These are phyloP conservation scores for Xanthoceras sorbifolium DNA, from an alignment of 345 rosid genomes.

Conservation along the genomic window DNA sequence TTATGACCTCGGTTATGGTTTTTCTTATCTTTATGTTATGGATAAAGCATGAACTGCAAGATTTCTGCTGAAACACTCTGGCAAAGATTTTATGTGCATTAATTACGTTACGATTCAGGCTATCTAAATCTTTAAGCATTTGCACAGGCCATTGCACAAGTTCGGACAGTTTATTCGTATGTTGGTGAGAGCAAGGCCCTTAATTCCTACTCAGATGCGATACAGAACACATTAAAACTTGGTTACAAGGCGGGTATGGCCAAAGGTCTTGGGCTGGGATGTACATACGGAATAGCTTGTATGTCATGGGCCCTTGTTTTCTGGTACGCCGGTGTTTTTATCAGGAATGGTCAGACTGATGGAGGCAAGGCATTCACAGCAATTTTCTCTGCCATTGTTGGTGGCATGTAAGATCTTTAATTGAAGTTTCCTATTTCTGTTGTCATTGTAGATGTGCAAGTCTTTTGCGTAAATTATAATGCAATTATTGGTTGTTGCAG, in stretches of 20 bases:
- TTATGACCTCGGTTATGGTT: background rate
- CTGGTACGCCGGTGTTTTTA: constrained; percentile 99
- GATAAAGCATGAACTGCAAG: background rate
- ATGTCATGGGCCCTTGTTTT: constrained; percentile 99
- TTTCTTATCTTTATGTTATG: background rate
- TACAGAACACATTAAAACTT: constrained; percentile 91
- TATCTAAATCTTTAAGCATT: constrained; percentile 10
- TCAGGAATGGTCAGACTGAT: constrained; percentile 87
- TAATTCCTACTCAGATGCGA: constrained; percentile 85
- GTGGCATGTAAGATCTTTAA: constrained; percentile 81
- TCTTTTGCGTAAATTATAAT: background rate
- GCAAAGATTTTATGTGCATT: too few relatives aligned
- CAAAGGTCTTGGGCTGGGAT: constrained; percentile 97
- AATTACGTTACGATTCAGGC: background rate
- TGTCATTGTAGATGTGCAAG: background rate
- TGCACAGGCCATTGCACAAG: constrained; percentile 91
- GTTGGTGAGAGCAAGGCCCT: constrained; percentile 98
- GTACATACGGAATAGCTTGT: constrained; percentile 98
- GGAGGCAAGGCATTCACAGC: constrained; percentile 99
- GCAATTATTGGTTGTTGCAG: constrained; percentile 44
- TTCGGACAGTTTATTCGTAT: constrained; percentile 90
- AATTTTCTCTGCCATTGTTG: constrained; percentile 98
- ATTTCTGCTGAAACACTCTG: too few relatives aligned
- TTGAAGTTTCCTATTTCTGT: background rate
- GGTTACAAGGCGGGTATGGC: constrained; percentile 99